These are phyloP conservation scores for Capsicum baccatum DNA, from an alignment of 257 asterid genomes.

Conservation along the genomic window DNA sequence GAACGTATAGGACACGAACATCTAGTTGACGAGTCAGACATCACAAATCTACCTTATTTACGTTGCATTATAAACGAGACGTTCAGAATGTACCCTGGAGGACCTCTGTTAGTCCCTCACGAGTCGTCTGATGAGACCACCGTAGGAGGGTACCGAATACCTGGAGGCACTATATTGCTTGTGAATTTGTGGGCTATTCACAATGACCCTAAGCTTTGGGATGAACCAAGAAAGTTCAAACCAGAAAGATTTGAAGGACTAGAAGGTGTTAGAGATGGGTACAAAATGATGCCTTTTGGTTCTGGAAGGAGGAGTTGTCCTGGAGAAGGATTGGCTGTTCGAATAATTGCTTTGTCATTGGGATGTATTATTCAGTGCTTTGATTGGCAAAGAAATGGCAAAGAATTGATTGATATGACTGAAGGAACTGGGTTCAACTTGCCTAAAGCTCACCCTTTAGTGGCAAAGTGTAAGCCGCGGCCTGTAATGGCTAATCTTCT, in stretches of 20 bases:
- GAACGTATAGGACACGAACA: conserved; percentile 40
- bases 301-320: conserved; percentile 73
- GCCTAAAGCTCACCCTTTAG: conserved; percentile 39
- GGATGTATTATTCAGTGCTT: conserved; percentile 69
- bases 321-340: conserved; percentile 62
- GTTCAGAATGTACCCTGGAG: conserved; percentile 69
- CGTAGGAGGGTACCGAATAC: conserved; percentile 68
- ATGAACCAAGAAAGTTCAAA: conserved; percentile 64
- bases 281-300: conserved; percentile 59
- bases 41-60: conserved; percentile 53
- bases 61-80: conserved; percentile 60
- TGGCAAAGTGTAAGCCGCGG: conserved; percentile 44
- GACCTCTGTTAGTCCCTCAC: conserved; percentile 74
- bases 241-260: conserved; percentile 79
- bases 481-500: conserved; percentile 31
- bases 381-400: conserved; percentile 51
- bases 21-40: conserved; percentile 52
- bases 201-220: conserved; percentile 64
- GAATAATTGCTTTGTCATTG: conserved; percentile 52
- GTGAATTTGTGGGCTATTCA: conserved; percentile 80
- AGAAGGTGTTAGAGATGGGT: conserved; percentile 58
- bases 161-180: conserved; percentile 62
- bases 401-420: conserved; percentile 38
- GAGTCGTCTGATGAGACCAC: conserved; percentile 61
- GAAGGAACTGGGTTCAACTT: conserved; percentile 41